A percentile compares a stretch with the other conserved stretches of the same genome.
phyloP scores from a whole-genome alignment of 441 rosid genomes.

The Lagerstroemia fauriei region DNA sequence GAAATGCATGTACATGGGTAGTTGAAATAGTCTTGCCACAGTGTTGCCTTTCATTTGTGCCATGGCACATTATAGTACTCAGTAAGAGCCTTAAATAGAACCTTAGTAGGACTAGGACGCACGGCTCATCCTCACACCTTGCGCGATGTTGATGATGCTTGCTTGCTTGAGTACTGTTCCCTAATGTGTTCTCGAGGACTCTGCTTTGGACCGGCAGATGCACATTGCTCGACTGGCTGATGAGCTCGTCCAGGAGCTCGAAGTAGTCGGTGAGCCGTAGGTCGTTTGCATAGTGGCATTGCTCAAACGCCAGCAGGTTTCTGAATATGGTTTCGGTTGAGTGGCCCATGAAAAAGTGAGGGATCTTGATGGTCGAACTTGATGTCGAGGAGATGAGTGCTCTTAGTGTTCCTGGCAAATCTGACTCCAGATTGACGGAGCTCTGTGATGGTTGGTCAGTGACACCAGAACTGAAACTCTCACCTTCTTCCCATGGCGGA shows the following conservation, averaged over 20 bases:
- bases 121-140: neutral
- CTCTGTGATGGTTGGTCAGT: too few relatives aligned
- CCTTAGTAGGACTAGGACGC: neutral
- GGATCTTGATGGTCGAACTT: conserved; percentile 10
- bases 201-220: conserved; percentile 4
- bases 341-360: neutral
- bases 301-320: conserved; percentile 17
- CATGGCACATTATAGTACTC: neutral
- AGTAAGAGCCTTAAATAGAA: neutral
- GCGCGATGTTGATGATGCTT: neutral
- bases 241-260: neutral
- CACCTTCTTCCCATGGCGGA: too few relatives aligned
- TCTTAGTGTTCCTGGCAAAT: neutral
- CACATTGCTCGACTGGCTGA: neutral
- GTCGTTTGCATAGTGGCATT: neutral
- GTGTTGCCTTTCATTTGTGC: neutral
- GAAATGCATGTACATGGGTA: neutral
- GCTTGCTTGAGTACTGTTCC: neutral
- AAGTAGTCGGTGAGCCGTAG: neutral
- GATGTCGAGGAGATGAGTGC: conserved; percentile 13
- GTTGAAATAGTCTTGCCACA: neutral
- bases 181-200: conserved; percentile 8
- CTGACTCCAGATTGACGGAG: conserved; percentile 9
- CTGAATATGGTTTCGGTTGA: neutral
- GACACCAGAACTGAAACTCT: too few relatives aligned